Evolutionary conservation across 352 stramenopile species (phyloP).

Genomic region (Aphanomyces invadans): DNA sequence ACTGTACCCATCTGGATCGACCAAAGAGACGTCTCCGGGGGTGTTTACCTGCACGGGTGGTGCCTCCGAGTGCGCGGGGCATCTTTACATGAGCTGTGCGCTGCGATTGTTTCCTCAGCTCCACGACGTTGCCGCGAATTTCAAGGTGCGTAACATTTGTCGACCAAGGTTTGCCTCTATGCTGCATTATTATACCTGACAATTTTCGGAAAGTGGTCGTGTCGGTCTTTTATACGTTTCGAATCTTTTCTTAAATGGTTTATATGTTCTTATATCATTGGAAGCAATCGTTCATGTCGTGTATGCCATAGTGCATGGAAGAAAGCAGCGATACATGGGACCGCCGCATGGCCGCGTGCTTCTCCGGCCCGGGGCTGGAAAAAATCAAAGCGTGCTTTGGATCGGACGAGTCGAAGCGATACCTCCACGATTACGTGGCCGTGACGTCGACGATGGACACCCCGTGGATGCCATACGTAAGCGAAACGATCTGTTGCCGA

Average conservation of each 20-base stretch:
- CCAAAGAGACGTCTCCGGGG: conserved; percentile 36
- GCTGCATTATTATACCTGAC: no score
- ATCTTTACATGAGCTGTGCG: conserved; percentile 73
- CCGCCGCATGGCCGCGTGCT: conserved; percentile 55
- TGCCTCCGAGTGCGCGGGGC: conserved; percentile 59
- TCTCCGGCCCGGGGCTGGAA: conserved; percentile 36
- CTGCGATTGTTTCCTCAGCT: conserved; percentile 60
- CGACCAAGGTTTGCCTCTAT: no score
- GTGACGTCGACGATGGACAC: conserved; percentile 32
- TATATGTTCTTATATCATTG: conserved; percentile 12
- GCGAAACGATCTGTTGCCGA: conserved; percentile 4
- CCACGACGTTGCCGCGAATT: conserved; percentile 46
- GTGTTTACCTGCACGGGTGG: conserved; percentile 65
- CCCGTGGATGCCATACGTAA: conserved; percentile 65
- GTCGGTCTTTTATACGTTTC: background rate
- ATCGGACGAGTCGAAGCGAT: conserved; percentile 38
- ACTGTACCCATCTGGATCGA: conserved; percentile 51
- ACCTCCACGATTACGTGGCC: background rate
- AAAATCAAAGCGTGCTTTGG: conserved; percentile 62
- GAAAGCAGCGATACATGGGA: conserved; percentile 6
- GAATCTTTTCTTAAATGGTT: background rate
- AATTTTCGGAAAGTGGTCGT: background rate
- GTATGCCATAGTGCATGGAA: conserved; percentile 17
- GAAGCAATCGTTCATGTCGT: background rate
- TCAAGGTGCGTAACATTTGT: conserved; percentile 52